Percentiles rank a stretch among this genome's conserved stretches.
phyloP scores from a whole-genome alignment of 2,329 filamentous ascomycete species.

The Fusarium newnesense region DNA sequence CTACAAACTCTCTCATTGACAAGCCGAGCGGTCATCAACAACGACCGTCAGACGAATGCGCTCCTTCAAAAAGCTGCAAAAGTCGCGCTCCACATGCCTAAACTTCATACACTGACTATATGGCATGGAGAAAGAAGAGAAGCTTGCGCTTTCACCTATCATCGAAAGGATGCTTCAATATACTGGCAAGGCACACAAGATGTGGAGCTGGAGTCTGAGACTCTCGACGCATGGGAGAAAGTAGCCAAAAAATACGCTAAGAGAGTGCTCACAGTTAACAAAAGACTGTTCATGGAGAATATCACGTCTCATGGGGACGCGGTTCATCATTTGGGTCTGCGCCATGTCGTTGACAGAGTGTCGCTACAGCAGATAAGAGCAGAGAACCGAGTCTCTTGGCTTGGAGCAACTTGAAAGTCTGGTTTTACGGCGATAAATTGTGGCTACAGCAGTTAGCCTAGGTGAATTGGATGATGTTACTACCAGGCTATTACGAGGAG shows the following conservation, averaged over 20 bases:
- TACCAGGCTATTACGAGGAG: too few relatives aligned
- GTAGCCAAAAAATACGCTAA: not conserved
- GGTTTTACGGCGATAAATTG: accelerated
- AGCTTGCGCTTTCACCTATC: conserved; percentile 20
- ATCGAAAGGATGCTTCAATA: not conserved
- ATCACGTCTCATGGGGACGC: conserved; percentile 32
- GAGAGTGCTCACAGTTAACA: not conserved
- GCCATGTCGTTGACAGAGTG: conserved; percentile 3
- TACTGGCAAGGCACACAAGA: conserved; percentile 19
- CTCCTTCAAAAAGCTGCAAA: conserved; percentile 3
- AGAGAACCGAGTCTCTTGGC: conserved; percentile 5
- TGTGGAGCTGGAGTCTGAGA: not conserved
- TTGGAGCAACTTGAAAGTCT: accelerated
- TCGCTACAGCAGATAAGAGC: conserved; percentile 20
- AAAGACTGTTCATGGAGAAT: not conserved
- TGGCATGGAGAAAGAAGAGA: conserved; percentile 20
- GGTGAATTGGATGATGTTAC: accelerated
- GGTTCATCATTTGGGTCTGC: conserved; percentile 12
- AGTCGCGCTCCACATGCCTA: conserved; percentile 5
- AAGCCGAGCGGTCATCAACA: not conserved
- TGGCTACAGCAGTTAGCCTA: not conserved
- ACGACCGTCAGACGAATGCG: not conserved
- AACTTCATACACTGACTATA: conserved; percentile 10
- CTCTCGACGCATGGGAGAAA: not conserved
- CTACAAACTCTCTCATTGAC: not conserved